A percentile compares a stretch with the other conserved stretches of the same genome.
Evolutionary conservation across 768 basidiomycete species (phyloP).

Genomic region (Mycena latifolia): DNA sequence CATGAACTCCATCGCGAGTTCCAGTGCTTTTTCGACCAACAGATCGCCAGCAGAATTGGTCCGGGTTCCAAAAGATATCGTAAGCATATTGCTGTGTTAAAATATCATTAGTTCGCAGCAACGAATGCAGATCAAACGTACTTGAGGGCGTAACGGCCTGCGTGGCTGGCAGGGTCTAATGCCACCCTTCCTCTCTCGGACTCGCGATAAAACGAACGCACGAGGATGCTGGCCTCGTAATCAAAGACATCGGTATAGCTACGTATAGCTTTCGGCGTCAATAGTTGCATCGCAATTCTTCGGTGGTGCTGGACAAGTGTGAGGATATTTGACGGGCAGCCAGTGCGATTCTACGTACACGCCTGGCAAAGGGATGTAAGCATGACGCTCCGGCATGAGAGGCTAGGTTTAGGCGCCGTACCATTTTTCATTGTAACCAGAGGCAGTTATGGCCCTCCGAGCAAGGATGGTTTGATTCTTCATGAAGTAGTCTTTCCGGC

Average conservation of each 20-base stretch:
- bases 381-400: constrained; percentile 17
- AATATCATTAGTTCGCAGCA: background rate
- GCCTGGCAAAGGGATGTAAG: too few relatives aligned
- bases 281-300: constrained; percentile 31
- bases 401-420: too few relatives aligned
- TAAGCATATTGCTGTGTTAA: constrained; percentile 35
- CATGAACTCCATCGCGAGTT: constrained; percentile 39
- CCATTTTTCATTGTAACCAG: constrained; percentile 38
- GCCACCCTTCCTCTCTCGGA: constrained; percentile 27
- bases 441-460: constrained; percentile 50
- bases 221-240: constrained; percentile 36
- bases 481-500: constrained; percentile 49
- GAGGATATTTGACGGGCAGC: too few relatives aligned
- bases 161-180: constrained; percentile 34
- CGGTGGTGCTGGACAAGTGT: constrained; percentile 33
- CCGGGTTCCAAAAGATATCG: constrained; percentile 38
- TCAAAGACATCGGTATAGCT: constrained; percentile 36
- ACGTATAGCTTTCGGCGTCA: constrained; percentile 32
- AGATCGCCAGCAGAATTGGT: constrained; percentile 29
- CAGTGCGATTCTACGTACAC: too few relatives aligned
- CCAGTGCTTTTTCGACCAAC: constrained; percentile 33
- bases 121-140: constrained; percentile 11
- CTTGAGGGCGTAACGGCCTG: constrained; percentile 38
- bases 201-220: constrained; percentile 34
- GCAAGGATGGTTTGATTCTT: constrained; percentile 50